Evolutionary conservation across 495 filamentous ascomycete genomes (phyloP), one percentile per base, ranked within the genome.

Genomic region (Penicillium subrubescens): DNA sequence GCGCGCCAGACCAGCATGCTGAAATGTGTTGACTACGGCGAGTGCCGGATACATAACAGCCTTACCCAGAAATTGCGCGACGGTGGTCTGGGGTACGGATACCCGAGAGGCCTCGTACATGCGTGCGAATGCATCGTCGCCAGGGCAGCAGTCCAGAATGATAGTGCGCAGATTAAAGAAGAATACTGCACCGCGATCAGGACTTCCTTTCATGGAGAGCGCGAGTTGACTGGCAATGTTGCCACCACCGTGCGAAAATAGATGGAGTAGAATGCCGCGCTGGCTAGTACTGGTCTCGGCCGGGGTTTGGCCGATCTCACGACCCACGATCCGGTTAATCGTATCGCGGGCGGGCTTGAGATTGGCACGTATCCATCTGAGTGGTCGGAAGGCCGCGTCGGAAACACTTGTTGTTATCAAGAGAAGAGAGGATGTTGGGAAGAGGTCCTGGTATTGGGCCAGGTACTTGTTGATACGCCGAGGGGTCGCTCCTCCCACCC

Each of bases 121-220:
- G 54, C 72, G 67, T 25, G 56, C 54, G 39, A 76, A 71, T 8
- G 65, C 61, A 14, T 71, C 69, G 44, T 73, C 71, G 3, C 73
- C 74, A n/a, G 74, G 74, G 37, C 67, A 73, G 57, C 74, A 74
- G 44, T 76, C 72, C 29, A 76, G 58, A 8, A 75, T 69, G 8
- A 78, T 71, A 2, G 61, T 65, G 12, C 54, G 62, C 2, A 72
- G 53, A 19, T 64, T 65, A 3, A 62, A 52, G 63, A 59, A 55
- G 60, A 64, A 54, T 37, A 19, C 8, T 35, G 57, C 41, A 11
- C 62, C 66, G 27, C 59, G 33, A 50, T 71, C 55, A 5, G n/a
- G 11, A 37, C 52, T 62, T 57, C 67, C 60, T 52, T 70, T 60
- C 57, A 75, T 66, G 5, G 73, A 63, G 12, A 71, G 54, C 12